Evolutionary conservation across 768 basidiomycete species (phyloP).

Genomic region (Lactarius sp.): DNA sequence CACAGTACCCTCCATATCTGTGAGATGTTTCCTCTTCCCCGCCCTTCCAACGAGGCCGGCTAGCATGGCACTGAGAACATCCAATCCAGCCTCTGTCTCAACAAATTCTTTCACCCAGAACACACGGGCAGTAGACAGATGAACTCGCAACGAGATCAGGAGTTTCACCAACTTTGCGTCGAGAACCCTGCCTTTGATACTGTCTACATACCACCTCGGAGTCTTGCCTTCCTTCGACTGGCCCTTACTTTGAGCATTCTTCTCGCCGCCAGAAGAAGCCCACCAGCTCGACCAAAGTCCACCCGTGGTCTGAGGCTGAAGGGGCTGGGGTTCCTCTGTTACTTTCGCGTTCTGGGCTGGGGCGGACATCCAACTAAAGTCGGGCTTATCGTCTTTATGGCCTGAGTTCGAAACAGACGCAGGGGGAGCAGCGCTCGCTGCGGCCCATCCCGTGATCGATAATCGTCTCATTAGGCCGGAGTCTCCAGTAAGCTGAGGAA

Average conservation of each 20-base stretch:
- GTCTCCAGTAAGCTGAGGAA: constrained; percentile 74
- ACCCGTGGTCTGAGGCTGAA: constrained; percentile 68
- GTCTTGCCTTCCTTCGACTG: constrained; percentile 40
- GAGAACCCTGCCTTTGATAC: constrained; percentile 49
- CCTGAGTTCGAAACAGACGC: constrained; percentile 32
- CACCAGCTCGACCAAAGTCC: constrained; percentile 76
- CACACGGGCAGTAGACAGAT: constrained; percentile 77
- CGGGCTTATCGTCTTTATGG: constrained; percentile 40
- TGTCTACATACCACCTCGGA: constrained; percentile 59
- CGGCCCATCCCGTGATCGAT: constrained; percentile 60
- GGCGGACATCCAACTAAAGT: constrained; percentile 13
- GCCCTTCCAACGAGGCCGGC: constrained; percentile 59
- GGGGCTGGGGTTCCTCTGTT: constrained; percentile 27
- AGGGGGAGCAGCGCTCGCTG: constrained; percentile 35
- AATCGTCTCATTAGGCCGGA: constrained; percentile 61
- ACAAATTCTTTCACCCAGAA: constrained; percentile 78
- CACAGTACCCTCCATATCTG: constrained; percentile 62
- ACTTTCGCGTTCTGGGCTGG: constrained; percentile 14
- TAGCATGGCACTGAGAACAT: constrained; percentile 53
- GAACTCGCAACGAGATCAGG: constrained; percentile 76
- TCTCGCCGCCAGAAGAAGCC: constrained; percentile 59
- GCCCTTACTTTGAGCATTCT: constrained; percentile 31
- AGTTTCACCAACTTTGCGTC: constrained; percentile 68
- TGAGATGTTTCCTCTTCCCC: constrained; percentile 54
- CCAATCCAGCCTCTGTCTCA: constrained; percentile 58